phyloP scores from a whole-genome alignment of 2,329 filamentous ascomycete genomes.

The Apiospora marii region DNA sequence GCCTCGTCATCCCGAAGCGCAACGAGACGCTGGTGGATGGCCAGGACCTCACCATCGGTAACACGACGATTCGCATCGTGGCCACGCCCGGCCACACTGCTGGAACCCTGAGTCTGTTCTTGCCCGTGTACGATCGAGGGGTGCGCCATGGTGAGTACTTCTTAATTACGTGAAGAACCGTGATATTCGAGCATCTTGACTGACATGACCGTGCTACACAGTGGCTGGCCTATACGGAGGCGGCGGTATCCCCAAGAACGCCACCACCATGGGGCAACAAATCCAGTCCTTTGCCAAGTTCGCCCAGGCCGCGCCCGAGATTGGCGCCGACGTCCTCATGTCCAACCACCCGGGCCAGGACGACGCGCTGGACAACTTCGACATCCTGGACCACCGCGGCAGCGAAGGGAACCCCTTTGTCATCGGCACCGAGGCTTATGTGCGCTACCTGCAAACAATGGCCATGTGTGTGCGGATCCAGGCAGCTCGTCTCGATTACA shows the following conservation, averaged over 20 bases:
- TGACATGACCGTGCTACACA: background rate
- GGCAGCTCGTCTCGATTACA: background rate
- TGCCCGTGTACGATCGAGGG: conserved; percentile 34
- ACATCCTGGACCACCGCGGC: conserved; percentile 17
- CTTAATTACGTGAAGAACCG: background rate
- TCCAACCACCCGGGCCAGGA: conserved; percentile 37
- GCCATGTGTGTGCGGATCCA: conserved; percentile 22
- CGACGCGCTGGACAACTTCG: conserved; percentile 29
- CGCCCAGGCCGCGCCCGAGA: conserved; percentile 25
- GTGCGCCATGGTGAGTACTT: conserved; percentile 27
- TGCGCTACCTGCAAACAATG: conserved; percentile 24
- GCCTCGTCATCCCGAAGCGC: conserved; percentile 23
- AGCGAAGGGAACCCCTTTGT: conserved; percentile 16
- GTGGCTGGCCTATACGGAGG: conserved; percentile 37
- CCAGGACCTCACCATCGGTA: conserved; percentile 35
- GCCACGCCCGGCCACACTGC: conserved; percentile 37
- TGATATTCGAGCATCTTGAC: background rate
- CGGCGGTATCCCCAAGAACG: conserved; percentile 31
- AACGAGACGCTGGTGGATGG: conserved; percentile 27
- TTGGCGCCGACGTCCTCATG: conserved; percentile 32
- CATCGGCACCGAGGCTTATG: conserved; percentile 20
- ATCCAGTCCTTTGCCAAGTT: conserved; percentile 33
- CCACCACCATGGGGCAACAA: conserved; percentile 32
- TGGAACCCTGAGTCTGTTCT: conserved; percentile 35
- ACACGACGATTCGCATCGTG: conserved; percentile 31